phyloP scores from a whole-genome alignment of 2,329 filamentous ascomycete genomes.

The Geoglossum cookeanum region DNA sequence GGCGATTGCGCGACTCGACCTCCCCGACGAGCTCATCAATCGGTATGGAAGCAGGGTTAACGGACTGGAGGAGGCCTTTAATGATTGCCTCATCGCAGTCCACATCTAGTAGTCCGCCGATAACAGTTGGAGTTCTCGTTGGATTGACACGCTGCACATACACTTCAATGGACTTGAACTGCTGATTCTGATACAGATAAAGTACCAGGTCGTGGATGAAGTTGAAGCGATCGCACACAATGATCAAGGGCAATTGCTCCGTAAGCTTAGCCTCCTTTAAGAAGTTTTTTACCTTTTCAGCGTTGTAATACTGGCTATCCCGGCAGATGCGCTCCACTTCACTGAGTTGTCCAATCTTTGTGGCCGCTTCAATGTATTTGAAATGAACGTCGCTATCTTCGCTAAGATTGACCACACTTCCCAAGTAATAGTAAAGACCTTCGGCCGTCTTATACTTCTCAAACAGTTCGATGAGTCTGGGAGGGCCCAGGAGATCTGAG shows the following conservation, averaged over 20 bases:
- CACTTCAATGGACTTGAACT: slow-evolving; percentile 96
- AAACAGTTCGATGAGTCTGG: slow-evolving; percentile 73
- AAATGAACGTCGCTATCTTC: slow-evolving; percentile 93
- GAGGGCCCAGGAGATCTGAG: slow-evolving; percentile 81
- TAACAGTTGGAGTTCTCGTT: slow-evolving; percentile 70
- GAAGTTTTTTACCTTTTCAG: slow-evolving; percentile 98
- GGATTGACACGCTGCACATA: slow-evolving; percentile 97
- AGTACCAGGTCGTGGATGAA: slow-evolving; percentile 94
- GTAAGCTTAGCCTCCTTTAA: slow-evolving; percentile 84
- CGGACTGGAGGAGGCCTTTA: slow-evolving; percentile 71
- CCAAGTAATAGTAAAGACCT: slow-evolving; percentile 94
- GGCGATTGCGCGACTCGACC: slow-evolving; percentile 86
- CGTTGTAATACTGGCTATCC: slow-evolving; percentile 76
- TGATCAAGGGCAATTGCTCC: slow-evolving; percentile 90
- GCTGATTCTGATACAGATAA: slow-evolving; percentile 96
- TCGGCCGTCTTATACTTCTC: slow-evolving; percentile 97
- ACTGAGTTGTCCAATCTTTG: slow-evolving; percentile 78
- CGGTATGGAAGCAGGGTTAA: slow-evolving; percentile 67
- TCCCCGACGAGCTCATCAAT: slow-evolving; percentile 88
- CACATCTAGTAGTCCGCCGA: slow-evolving; percentile 85
- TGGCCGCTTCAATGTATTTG: slow-evolving; percentile 98
- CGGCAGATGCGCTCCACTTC: slow-evolving; percentile 96
- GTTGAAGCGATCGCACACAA: slow-evolving; percentile 98
- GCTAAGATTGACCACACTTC: slow-evolving; percentile 91
- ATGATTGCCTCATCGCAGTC: slow-evolving; percentile 95